Percentiles rank a stretch among this genome's conserved stretches.
These are phyloP conservation scores for Juglanconis sp. DNA, from an alignment of 2,329 filamentous ascomycete genomes.

Conservation along the genomic window DNA sequence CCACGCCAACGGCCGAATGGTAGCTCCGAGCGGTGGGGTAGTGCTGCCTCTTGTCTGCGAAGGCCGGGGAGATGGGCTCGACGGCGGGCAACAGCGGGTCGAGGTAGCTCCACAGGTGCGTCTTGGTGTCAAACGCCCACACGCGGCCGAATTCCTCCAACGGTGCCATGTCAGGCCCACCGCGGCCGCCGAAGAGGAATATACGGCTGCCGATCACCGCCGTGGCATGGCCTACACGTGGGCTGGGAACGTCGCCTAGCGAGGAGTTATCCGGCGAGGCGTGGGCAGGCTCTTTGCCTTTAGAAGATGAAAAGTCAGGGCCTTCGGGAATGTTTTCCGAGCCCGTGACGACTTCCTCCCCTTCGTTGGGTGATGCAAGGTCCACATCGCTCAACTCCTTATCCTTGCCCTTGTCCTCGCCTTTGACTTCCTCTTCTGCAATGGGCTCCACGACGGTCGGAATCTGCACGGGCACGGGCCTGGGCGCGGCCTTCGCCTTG, in stretches of 20 bases:
- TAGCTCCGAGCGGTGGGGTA: slow-evolving; percentile 67
- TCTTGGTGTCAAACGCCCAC: slow-evolving; percentile 70
- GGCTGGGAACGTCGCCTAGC: slow-evolving; percentile 52
- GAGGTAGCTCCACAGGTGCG: slow-evolving; percentile 62
- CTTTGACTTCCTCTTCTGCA: slow-evolving; percentile 10
- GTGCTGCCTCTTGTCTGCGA: slow-evolving; percentile 27
- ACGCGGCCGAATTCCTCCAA: slow-evolving; percentile 72
- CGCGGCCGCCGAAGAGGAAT: slow-evolving; percentile 79
- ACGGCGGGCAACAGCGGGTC: slow-evolving; percentile 50
- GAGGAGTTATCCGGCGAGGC: not conserved
- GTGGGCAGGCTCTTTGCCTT: slow-evolving; percentile 36
- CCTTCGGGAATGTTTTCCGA: not conserved
- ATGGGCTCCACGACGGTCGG: slow-evolving; percentile 24
- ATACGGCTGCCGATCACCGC: slow-evolving; percentile 66
- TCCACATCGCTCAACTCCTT: slow-evolving; percentile 28
- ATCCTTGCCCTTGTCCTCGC: slow-evolving; percentile 25
- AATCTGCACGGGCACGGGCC: slow-evolving; percentile 15
- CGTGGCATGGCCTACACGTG: slow-evolving; percentile 72
- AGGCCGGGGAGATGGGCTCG: slow-evolving; percentile 23
- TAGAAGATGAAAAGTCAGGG: slow-evolving; percentile 21
- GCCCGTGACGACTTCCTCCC: not conserved
- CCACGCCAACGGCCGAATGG: slow-evolving; percentile 59
- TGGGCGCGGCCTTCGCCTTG: slow-evolving; percentile 41
- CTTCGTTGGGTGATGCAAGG: slow-evolving; percentile 11
- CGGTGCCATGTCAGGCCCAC: slow-evolving; percentile 64